Evolutionary conservation across 768 basidiomycete species (phyloP).

Genomic region (Tephrocybe sp.): DNA sequence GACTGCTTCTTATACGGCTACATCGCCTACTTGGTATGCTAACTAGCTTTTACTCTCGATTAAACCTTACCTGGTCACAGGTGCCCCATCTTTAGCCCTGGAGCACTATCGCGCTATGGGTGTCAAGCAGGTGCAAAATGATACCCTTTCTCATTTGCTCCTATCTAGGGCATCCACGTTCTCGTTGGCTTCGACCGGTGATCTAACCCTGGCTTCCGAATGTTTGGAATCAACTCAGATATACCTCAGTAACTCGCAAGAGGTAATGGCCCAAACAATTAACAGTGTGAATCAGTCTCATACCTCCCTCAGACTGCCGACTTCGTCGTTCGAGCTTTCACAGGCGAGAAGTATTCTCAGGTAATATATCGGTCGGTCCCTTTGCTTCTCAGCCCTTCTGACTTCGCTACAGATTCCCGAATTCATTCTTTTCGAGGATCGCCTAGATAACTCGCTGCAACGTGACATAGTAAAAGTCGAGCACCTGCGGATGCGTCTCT

Average conservation of each 20-base stretch:
- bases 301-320: conserved; percentile 60
- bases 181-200: conserved; percentile 73
- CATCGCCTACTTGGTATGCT: conserved; percentile 75
- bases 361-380: conserved; percentile 30
- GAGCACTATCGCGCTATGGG: conserved; percentile 80
- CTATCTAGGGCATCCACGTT: conserved; percentile 78
- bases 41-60: background rate
- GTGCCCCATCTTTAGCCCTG: conserved; percentile 68
- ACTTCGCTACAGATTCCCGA: conserved; percentile 63
- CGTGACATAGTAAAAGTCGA: conserved; percentile 82
- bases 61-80: no score
- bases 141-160: conserved; percentile 85
- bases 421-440: conserved; percentile 79
- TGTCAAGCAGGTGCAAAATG: conserved; percentile 84
- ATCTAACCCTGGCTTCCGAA: conserved; percentile 73
- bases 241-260: conserved; percentile 76
- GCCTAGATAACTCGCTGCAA: conserved; percentile 82
- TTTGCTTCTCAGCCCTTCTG: background rate
- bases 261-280: conserved; percentile 43
- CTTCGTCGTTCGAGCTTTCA: conserved; percentile 78
- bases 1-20: conserved; percentile 75
- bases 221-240: conserved; percentile 81
- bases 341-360: conserved; percentile 81
- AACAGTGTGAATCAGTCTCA: conserved; percentile 1
- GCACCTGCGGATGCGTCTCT: conserved; percentile 79